Evolutionary conservation across 1,139 yeast species (phyloP).

Genomic region (Pichia sp.): DNA sequence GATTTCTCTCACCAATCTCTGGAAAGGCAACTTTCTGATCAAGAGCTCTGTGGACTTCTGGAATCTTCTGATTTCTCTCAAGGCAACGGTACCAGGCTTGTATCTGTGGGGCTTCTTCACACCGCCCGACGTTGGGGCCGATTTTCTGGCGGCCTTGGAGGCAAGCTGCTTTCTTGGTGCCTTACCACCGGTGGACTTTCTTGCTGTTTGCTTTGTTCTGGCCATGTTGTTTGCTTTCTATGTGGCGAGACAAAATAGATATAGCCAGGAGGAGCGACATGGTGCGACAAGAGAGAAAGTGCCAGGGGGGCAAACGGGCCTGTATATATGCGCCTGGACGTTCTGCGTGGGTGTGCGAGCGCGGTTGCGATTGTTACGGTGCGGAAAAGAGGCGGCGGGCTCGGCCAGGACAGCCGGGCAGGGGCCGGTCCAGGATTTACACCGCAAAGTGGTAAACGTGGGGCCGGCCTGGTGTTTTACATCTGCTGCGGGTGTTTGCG

Average conservation of each 20-base stretch:
- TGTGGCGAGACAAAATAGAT: not conserved
- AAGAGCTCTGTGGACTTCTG: constrained; percentile 96
- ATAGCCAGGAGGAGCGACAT: not conserved
- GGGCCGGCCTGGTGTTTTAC: constrained; percentile 6
- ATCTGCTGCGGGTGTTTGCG: not conserved
- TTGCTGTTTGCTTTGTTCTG: constrained; percentile 98
- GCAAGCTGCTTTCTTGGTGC: constrained; percentile 99
- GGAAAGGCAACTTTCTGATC: constrained; percentile 98
- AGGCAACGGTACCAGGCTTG: constrained; percentile 99
- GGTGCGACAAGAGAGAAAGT: not conserved
- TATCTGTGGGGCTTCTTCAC: constrained; percentile 99
- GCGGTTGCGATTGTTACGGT: too few species aligned
- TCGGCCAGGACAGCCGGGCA: not conserved
- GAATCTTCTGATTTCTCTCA: constrained; percentile 99
- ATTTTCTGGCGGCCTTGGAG: constrained; percentile 98
- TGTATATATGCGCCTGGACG: constrained; percentile 1
- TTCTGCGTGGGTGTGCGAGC: too few species aligned
- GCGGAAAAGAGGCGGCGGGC: too few species aligned
- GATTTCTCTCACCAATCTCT: constrained; percentile 96
- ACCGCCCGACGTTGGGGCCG: constrained; percentile 98
- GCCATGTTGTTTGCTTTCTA: constrained; percentile 56
- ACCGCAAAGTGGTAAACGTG: constrained; percentile 4
- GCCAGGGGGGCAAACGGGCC: constrained; percentile 2
- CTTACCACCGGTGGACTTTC: constrained; percentile 99
- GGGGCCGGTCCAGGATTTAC: constrained; percentile 3